Evolutionary conservation across 1,284 basidiomycete species (phyloP), one percentile per base, ranked within the genome.

Genomic region (Mycena citricolor): DNA sequence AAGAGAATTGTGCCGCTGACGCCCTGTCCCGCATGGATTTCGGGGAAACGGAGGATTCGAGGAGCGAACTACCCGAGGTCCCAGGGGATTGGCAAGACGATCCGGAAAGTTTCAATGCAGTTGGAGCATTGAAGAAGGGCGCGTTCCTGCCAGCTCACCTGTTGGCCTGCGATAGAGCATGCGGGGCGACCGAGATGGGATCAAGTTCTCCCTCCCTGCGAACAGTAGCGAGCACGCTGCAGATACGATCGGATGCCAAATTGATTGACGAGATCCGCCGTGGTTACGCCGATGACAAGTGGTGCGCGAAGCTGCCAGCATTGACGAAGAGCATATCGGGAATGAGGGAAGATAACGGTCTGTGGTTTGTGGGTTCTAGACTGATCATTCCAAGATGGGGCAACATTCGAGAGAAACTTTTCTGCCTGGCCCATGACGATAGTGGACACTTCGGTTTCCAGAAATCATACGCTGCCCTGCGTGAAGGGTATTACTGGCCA

Each of bases 401-500:
- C 0, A 29, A 42, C 2, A 5, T 61, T 0, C 45, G 59, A 1
- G 58, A 62, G 23, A 25, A 37, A 10, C 42, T 66, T 0, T 61
- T 57, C 32, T 43, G 41, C 0, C 42, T 64, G 2, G 60, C 62
- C 0, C 64, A 65, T 37, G 52, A 62, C 11, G 21, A 39, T 0
- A 36, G 60, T 0, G 58, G 64, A 0, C 61, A 65, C 23, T 57
- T 63, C 13, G 61, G 61, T 0, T 38, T 51, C 2, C 25, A 49
- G 13, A 65, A 65, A 22, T 50, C 51, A 4, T 56, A 59, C 22
- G 42, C n/a, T 0, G 16, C 41, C 0, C 40, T 57, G 1, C 42
- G 16, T 1, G 44, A 57, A 23, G 49, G 52, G 0, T 71, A 60
- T 42, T 69, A 66, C 42, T 74, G 70, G 71, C 69, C 64, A 0